These are phyloP conservation scores for Phytopythium sindhum DNA, from an alignment of 352 stramenopile species.

Conservation along the genomic window DNA sequence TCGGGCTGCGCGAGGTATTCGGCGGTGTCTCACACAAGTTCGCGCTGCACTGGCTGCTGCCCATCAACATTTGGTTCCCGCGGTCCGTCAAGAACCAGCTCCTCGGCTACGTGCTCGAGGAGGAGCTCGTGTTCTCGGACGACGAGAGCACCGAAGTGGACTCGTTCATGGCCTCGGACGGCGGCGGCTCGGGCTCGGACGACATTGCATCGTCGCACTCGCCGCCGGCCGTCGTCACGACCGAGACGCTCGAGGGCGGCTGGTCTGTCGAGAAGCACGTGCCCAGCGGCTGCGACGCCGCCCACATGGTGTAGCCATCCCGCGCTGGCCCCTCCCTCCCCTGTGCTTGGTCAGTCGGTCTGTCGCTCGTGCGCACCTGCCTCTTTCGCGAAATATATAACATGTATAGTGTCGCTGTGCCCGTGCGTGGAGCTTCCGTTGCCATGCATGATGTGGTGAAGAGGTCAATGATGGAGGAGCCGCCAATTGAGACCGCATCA, in stretches of 20 bases:
- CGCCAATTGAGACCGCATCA: neutral
- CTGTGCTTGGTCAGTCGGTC: neutral
- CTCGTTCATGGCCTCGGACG: constrained; percentile 61
- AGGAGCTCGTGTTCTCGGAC: constrained; percentile 58
- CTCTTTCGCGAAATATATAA: constrained; percentile 1
- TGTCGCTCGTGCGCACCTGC: neutral
- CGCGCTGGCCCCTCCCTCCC: too few relatives aligned
- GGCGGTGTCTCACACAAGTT: constrained; percentile 57
- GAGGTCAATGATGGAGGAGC: neutral
- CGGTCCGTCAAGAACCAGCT: constrained; percentile 83
- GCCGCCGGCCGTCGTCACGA: constrained; percentile 41
- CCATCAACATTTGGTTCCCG: constrained; percentile 86
- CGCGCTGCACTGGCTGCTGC: constrained; percentile 73
- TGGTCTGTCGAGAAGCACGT: constrained; percentile 85
- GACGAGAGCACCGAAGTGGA: constrained; percentile 77
- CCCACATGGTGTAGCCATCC: constrained; percentile 41
- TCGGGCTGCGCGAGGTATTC: constrained; percentile 84
- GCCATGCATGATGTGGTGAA: neutral
- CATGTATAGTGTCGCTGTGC: neutral
- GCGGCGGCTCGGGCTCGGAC: constrained; percentile 17
- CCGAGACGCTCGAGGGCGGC: constrained; percentile 72
- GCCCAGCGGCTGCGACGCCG: constrained; percentile 36
- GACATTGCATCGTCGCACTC: constrained; percentile 14
- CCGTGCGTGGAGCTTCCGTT: neutral
- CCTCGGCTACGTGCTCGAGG: constrained; percentile 79